Evolutionary conservation across 129 eudicot species (phyloP), one percentile per base, ranked within the genome.

Genomic region (Silybum marianum): DNA sequence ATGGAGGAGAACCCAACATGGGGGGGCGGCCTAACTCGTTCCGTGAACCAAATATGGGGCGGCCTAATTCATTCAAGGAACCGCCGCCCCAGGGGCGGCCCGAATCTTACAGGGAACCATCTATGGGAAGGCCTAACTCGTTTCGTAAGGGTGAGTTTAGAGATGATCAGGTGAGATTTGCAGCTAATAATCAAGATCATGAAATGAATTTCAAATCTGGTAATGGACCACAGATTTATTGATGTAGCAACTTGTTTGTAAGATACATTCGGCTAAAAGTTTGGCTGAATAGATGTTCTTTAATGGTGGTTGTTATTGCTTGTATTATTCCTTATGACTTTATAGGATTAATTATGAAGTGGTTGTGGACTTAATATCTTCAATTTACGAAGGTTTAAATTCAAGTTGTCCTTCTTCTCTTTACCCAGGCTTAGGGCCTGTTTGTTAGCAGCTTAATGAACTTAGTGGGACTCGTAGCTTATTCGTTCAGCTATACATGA

Each of bases 141-240:
- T 85, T 85, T 48, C 75, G 80, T 25, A 72, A 76, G 62, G 85
- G 82, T 34, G 88, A 85, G 71, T 75, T 26, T 85, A 80, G 82
- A 85, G 88, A 81, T 46, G 85, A 85, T 60, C 79, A 72, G 9
- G 72, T 81, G 82, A 71, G 88, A 82, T 80, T 76, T 85, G 82
- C 82, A 40, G 85, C 71, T 76, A 32, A 72, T 72, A 32, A 72
- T 72, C 79, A 72, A 23, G 86, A 78, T 78, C 86, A 83, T 65
- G 79, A 72, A 62, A 78, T 78, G 83, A 78, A 78, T 42, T 83
- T 72, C 74, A 78, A 65, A 74, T 78, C 83, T 12, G 78, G 83
- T 65, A 34, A 38, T 40, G 75, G 79, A 51, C 83, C 86, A 30
- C 83, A 78, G 42, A 36, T 19, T 63, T 83, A 83, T 62, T 83